Conservation (phyloP, 2,329 filamentous ascomycete species). For the Scedosporium minutisporum region DNA sequence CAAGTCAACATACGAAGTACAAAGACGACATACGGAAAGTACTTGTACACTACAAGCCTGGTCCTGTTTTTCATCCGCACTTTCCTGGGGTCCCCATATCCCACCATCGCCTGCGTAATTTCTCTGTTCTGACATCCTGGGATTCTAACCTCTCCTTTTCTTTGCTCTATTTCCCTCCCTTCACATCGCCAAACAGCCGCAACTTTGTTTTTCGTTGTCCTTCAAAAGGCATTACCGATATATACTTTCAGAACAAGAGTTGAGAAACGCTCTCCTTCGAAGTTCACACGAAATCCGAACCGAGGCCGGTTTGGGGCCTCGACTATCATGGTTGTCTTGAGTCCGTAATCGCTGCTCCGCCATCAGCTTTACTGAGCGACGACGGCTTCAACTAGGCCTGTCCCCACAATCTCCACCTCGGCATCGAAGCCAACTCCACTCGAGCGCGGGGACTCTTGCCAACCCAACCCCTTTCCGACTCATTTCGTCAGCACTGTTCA, state of each 20-base stretch:
- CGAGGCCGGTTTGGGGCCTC: slow-evolving; percentile 6
- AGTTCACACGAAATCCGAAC: not conserved
- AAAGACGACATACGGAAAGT: too few relatives aligned
- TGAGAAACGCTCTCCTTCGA: not conserved
- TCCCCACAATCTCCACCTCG: not conserved
- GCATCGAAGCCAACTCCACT: not conserved
- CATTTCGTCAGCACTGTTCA: not conserved
- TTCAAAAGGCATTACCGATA: too few relatives aligned
- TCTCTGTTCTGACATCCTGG: not conserved
- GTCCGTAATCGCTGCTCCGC: not conserved
- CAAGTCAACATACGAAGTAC: too few relatives aligned
- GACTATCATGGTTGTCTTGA: not conserved
- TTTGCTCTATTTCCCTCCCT: not conserved
- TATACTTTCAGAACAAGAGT: too few relatives aligned
- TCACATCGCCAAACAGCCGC: not conserved
- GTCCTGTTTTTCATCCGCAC: not conserved
- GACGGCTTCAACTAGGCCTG: not conserved
- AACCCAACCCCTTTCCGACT: not conserved
- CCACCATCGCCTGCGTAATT: not conserved
- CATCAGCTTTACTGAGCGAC: not conserved
- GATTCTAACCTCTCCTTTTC: slow-evolving; percentile 1
- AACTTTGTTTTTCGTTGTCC: too few relatives aligned
- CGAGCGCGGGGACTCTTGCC: not conserved
- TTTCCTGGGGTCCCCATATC: slow-evolving; percentile 1
- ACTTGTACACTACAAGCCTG: not conserved